Conservation (phyloP, 495 filamentous ascomycete genomes). For the Xylaria telfairii region DNA sequence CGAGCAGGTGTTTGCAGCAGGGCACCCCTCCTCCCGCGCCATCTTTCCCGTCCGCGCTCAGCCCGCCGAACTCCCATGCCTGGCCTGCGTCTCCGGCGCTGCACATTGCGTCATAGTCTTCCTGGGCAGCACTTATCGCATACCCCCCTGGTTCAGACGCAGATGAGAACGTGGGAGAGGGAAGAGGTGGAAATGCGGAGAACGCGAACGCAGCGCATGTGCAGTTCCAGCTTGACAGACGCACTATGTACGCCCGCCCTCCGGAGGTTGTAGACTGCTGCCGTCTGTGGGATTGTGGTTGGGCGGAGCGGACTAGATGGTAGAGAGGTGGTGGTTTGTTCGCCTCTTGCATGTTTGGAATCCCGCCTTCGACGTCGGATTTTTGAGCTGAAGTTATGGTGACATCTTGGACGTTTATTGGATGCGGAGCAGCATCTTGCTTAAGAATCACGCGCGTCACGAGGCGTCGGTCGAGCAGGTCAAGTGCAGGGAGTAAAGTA, state of each 20-base stretch:
- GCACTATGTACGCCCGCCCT: slow-evolving; percentile 68
- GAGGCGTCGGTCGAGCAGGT: slow-evolving; percentile 77
- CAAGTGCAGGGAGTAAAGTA: slow-evolving; percentile 74
- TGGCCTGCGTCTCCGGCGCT: slow-evolving; percentile 4
- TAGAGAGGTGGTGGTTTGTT: slow-evolving; percentile 27
- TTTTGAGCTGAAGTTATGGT: slow-evolving; percentile 21
- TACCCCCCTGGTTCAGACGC: neutral
- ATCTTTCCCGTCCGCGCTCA: slow-evolving; percentile 40
- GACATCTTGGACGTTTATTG: neutral
- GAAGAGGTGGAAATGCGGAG: slow-evolving; percentile 60
- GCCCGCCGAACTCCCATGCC: slow-evolving; percentile 49
- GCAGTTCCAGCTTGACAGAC: slow-evolving; percentile 83
- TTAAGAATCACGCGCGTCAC: slow-evolving; percentile 53
- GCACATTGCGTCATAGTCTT: neutral
- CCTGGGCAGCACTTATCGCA: neutral
- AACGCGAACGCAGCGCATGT: slow-evolving; percentile 84
- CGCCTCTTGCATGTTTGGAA: neutral
- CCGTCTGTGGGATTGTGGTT: slow-evolving; percentile 33
- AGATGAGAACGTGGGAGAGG: slow-evolving; percentile 41
- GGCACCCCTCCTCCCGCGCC: slow-evolving; percentile 51
- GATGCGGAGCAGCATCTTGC: slow-evolving; percentile 33
- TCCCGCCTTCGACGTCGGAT: neutral
- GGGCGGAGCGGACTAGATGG: slow-evolving; percentile 49
- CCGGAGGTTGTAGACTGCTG: slow-evolving; percentile 24
- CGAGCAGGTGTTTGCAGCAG: slow-evolving; percentile 88